Evolutionary conservation across 768 basidiomycete genomes (phyloP), one percentile per base, ranked within the genome.

Genomic region (Phaeotremella skinneri): DNA sequence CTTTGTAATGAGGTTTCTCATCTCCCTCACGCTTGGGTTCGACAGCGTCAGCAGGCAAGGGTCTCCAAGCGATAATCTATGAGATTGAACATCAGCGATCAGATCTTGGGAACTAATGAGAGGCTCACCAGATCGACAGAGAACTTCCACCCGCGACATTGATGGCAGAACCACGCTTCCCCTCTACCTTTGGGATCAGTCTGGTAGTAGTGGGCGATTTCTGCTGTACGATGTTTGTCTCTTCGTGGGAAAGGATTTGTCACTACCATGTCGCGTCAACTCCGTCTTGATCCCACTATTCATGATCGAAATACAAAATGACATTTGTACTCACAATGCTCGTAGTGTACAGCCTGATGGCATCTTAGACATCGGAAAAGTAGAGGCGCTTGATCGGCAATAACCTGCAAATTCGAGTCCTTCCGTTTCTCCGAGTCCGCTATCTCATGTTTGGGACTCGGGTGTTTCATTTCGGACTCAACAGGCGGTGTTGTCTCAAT

Each of bases 51-150:
- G 82, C 76, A 25, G 90, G 89, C 69, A 84, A 87, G 3, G 90
- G 87, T 27, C 91, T 82, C 93, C 93, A 96, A 1, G 91, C 93
- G 41, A 96, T 80, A 63, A 97, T 89, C 77, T 87, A 43, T 23
- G 21, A 51, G n/a, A 52, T 25, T 37, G 20, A 54, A 49, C n/a
- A 52, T 16, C 9, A 23, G 0, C 26, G 37, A 9, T 39, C 37
- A 9, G 53, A 34, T 55, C 45, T 50, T 5, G 9, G 4, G 13
- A 21, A 16, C 32, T 42, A 26, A 52, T 5, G 6, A 27, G 20
- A 31, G 45, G 59, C 73, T 50, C 23, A 73, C 73, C 3, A 68
- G 87, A 74, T 93, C 90, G 13, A 91, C 76, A 7, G 79, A 74
- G 71, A 86, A 87, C 14, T 79, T 80, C 71, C 82, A 93, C 13